A percentile compares a stretch with the other conserved stretches of the same genome.
Evolutionary conservation across 2,329 filamentous ascomycete species (phyloP).

Genomic region (Colletotrichum sp.): DNA sequence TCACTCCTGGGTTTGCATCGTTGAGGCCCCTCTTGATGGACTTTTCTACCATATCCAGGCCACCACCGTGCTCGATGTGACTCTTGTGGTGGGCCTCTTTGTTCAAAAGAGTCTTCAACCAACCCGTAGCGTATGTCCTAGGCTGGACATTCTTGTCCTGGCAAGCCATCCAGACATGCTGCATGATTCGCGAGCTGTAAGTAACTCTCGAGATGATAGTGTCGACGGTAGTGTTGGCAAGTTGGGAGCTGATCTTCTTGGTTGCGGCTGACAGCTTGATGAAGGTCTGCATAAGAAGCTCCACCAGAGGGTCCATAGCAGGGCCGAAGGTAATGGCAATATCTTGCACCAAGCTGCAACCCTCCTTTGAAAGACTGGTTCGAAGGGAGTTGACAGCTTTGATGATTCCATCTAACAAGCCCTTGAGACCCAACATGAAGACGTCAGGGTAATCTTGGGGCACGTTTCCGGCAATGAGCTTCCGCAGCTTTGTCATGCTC

Average conservation of each 20-base stretch:
- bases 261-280: slow-evolving; percentile 89
- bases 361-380: slow-evolving; percentile 89
- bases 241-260: slow-evolving; percentile 90
- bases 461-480: slow-evolving; percentile 83
- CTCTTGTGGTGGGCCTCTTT: slow-evolving; percentile 80
- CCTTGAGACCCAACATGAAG: slow-evolving; percentile 75
- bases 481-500: slow-evolving; percentile 75
- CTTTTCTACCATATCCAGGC: slow-evolving; percentile 84
- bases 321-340: slow-evolving; percentile 78
- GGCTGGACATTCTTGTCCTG: slow-evolving; percentile 95
- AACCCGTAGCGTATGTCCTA: slow-evolving; percentile 77
- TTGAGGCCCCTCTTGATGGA: slow-evolving; percentile 86
- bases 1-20: slow-evolving; percentile 88
- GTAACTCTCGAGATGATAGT: slow-evolving; percentile 79
- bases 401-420: slow-evolving; percentile 83
- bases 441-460: slow-evolving; percentile 75
- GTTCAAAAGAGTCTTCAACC: slow-evolving; percentile 82
- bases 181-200: slow-evolving; percentile 81
- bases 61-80: slow-evolving; percentile 83
- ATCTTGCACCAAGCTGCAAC: slow-evolving; percentile 84
- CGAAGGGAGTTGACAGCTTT: slow-evolving; percentile 84
- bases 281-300: slow-evolving; percentile 86
- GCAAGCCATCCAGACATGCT: slow-evolving; percentile 81
- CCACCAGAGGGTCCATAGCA: slow-evolving; percentile 85
- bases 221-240: slow-evolving; percentile 82